Base-by-base conservation (phyloP, 192 early-diverging fungal genomes). In the Kickxella alabastrina region DNA sequence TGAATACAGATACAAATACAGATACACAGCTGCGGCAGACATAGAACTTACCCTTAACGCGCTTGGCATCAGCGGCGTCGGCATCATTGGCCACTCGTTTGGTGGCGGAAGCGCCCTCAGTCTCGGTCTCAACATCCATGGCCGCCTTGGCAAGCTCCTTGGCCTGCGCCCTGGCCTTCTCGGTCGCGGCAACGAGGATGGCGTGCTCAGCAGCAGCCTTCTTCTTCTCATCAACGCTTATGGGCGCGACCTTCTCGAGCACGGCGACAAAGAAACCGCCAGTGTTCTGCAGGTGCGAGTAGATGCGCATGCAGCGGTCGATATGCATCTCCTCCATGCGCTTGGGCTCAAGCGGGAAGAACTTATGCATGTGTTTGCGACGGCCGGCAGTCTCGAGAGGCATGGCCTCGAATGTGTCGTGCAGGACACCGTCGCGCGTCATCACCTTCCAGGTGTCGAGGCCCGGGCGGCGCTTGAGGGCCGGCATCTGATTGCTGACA, bases 261-360 rank as follows among this genome's bases (percentile, higher is more conserved):
- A 98, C 90, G 23, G 93, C 92, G 17, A 99, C 87, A 81, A 99
- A 99, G 78, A 99, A 99, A 10, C 92, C 97, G 37, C 97, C 97
- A 8, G 93, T 96, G 76, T 99, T 86, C 78, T 99, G 97, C 49
- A 85, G 57, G 45, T 90, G 88, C 46, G 97, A 93, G 61, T 92
- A 92, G 27, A 99, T 84, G 27, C 97, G 87, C 65, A 98, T 49
- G 71, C 86, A 89, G 66, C 84, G 79, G 22, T 88, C 86, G 46
- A 91, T 63, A 29, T 84, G 60, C 35, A 87, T 63, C 24, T 78
- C 66, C 8, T 75, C 69, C 34, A 81, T 80, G 34, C 87, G 79
- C 38, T 64, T 57, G 10, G 81, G 77, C 31, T 23, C 29, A 15
- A 76, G 62, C 23, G 86, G 82, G 74, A 87, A 87, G 48, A 85